Percentiles rank a stretch among this genome's conserved stretches.
phyloP scores from a whole-genome alignment of 1,139 yeast species.

The Hansenula lynferdii region DNA sequence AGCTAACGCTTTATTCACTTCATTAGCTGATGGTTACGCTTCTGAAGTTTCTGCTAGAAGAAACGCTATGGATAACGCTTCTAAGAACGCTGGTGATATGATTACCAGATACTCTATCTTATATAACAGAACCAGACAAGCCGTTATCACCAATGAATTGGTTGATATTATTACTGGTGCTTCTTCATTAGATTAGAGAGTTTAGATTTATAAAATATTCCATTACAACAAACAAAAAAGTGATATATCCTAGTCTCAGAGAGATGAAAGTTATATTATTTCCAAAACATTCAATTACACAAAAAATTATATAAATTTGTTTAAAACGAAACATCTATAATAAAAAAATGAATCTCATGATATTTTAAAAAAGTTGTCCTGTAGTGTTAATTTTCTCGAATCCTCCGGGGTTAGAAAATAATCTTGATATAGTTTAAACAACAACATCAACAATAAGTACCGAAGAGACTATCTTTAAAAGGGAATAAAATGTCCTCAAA shows the following conservation, averaged over 20 bases:
- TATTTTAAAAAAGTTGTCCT: neutral
- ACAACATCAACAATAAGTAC: neutral
- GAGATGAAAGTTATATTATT: too few relatives aligned
- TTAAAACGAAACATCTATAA: neutral
- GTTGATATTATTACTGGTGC: slow-evolving; percentile 99
- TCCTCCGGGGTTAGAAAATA: too few relatives aligned
- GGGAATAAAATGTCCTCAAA: neutral
- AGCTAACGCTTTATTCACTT: slow-evolving; percentile 86
- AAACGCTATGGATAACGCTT: slow-evolving; percentile 99
- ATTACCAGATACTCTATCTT: slow-evolving; percentile 91
- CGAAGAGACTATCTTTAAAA: neutral
- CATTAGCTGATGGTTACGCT: slow-evolving; percentile 98
- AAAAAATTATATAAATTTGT: neutral
- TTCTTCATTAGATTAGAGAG: slow-evolving; percentile 80
- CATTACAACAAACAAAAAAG: neutral
- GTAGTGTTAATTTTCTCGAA: too few relatives aligned
- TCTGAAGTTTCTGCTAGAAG: slow-evolving; percentile 98
- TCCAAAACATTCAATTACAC: neutral
- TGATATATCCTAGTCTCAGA: neutral
- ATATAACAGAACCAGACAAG: slow-evolving; percentile 99
- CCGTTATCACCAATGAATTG: slow-evolving; percentile 98
- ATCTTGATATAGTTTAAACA: too few relatives aligned
- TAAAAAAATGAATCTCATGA: slow-evolving; percentile 5
- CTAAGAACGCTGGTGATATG: slow-evolving; percentile 99
- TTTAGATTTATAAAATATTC: neutral